phyloP scores from a whole-genome alignment of 108 stramenopile species.

The Pseudonitzschia multistriata region DNA sequence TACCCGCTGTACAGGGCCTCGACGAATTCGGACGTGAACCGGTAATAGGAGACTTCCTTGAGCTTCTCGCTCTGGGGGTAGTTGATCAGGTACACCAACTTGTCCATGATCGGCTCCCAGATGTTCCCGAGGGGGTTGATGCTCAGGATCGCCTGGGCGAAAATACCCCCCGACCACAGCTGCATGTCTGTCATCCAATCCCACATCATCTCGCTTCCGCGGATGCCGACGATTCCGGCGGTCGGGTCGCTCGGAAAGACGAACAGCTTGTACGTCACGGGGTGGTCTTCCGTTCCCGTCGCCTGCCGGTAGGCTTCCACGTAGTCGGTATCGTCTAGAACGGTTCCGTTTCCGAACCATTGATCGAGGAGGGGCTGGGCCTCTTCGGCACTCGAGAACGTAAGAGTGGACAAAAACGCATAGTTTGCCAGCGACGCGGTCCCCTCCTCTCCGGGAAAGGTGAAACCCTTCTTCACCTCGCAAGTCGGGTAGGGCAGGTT shows the following conservation, averaged over 20 bases:
- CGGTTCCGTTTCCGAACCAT: constrained; percentile 51
- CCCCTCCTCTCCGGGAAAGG: background rate
- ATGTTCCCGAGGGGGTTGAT: constrained; percentile 52
- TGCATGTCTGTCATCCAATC: constrained; percentile 59
- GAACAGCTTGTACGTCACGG: constrained; percentile 55
- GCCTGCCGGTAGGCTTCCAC: constrained; percentile 32
- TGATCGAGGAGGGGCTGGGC: constrained; percentile 27
- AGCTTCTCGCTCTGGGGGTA: constrained; percentile 22
- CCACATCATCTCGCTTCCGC: constrained; percentile 47
- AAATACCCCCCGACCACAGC: constrained; percentile 47
- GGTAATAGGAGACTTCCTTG: constrained; percentile 37
- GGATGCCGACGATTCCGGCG: constrained; percentile 42
- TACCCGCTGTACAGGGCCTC: constrained; percentile 5
- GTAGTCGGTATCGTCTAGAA: constrained; percentile 47
- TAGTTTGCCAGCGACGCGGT: constrained; percentile 40
- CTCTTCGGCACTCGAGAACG: constrained; percentile 29
- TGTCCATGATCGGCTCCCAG: constrained; percentile 47
- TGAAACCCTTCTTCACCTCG: constrained; percentile 14
- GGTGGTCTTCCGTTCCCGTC: constrained; percentile 1
- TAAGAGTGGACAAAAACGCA: constrained; percentile 36
- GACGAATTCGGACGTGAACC: constrained; percentile 10
- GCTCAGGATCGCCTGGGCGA: constrained; percentile 41
- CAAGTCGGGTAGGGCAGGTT: constrained; percentile 29
- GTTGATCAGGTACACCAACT: constrained; percentile 22
- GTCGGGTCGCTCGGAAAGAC: constrained; percentile 18